Evolutionary conservation across 176 grass and related monocot genomes (phyloP).

Genomic region (Oryza glumipatula): DNA sequence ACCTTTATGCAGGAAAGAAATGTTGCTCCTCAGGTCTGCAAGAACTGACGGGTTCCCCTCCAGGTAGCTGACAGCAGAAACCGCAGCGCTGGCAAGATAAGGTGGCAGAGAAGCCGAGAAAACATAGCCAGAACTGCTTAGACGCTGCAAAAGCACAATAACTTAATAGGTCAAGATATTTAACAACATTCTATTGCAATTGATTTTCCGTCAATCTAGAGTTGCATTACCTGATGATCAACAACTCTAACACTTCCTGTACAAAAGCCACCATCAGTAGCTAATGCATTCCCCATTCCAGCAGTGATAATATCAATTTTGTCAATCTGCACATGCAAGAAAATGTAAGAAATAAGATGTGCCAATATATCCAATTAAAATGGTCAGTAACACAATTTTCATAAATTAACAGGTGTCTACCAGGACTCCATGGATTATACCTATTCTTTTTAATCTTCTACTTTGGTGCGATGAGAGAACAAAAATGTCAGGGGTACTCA

Average conservation of each 20-base stretch:
- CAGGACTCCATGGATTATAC: conserved; percentile 23
- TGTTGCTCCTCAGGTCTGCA: conserved; percentile 62
- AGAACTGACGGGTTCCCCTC: conserved; percentile 87
- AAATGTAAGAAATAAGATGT: conserved; percentile 31
- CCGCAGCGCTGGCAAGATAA: conserved; percentile 85
- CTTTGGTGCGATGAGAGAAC: not conserved
- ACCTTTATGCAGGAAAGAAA: conserved; percentile 71
- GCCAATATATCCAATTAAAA: conserved; percentile 24
- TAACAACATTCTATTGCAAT: conserved; percentile 29
- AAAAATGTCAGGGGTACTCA: conserved; percentile 39
- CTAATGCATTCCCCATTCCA: conserved; percentile 96
- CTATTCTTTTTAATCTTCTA: conserved; percentile 9
- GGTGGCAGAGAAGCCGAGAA: conserved; percentile 97
- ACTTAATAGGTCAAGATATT: conserved; percentile 37
- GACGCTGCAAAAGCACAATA: conserved; percentile 61
- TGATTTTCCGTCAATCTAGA: conserved; percentile 23
- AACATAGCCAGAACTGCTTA: conserved; percentile 93
- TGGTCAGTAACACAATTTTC: not conserved
- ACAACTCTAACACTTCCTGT: conserved; percentile 92
- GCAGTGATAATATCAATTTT: conserved; percentile 99
- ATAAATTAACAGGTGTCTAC: conserved; percentile 11
- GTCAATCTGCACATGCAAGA: conserved; percentile 70
- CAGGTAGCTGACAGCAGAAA: conserved; percentile 87
- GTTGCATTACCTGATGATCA: conserved; percentile 84
- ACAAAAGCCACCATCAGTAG: conserved; percentile 95